Conservation (phyloP, 305 asterid genomes). For the Fraxinus greggii region DNA sequence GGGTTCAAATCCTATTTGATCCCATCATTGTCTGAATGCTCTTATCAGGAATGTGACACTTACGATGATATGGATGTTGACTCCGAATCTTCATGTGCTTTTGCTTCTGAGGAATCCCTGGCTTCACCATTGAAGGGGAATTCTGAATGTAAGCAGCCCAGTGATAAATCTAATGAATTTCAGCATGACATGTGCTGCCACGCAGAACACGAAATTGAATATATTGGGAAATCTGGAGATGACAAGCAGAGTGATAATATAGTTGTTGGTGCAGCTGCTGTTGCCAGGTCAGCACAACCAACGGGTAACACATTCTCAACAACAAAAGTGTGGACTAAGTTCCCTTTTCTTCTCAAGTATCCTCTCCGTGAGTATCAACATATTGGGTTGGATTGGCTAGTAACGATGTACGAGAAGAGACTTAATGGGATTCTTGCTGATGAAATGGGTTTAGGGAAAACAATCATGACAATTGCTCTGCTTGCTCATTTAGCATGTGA, state of each 20-base stretch:
- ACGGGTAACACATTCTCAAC: slow-evolving; percentile 97
- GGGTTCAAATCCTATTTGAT: slow-evolving; percentile 29
- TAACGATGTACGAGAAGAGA: slow-evolving; percentile 98
- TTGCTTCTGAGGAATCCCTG: slow-evolving; percentile 58
- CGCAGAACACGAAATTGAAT: slow-evolving; percentile 50
- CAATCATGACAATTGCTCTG: slow-evolving; percentile 96
- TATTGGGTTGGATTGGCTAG: slow-evolving; percentile 99
- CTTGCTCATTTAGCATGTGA: slow-evolving; percentile 98
- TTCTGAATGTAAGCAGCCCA: slow-evolving; percentile 41
- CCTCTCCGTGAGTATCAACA: slow-evolving; percentile 99
- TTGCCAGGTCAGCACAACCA: slow-evolving; percentile 98
- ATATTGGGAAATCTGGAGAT: slow-evolving; percentile 50
- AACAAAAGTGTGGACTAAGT: slow-evolving; percentile 91
- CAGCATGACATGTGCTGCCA: slow-evolving; percentile 38
- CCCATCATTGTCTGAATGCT: slow-evolving; percentile 20
- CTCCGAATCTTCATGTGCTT: slow-evolving; percentile 44
- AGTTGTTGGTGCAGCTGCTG: slow-evolving; percentile 99
- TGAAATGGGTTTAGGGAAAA: slow-evolving; percentile 99
- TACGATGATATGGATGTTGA: slow-evolving; percentile 46
- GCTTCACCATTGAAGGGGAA: slow-evolving; percentile 42
- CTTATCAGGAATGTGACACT: slow-evolving; percentile 50
- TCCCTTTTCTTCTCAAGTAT: slow-evolving; percentile 94
- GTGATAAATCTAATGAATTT: slow-evolving; percentile 42
- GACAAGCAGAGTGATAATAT: slow-evolving; percentile 61
- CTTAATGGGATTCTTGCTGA: slow-evolving; percentile 99